These are phyloP conservation scores for Phytophthora quininea DNA, from an alignment of 352 stramenopile species.

Conservation along the genomic window DNA sequence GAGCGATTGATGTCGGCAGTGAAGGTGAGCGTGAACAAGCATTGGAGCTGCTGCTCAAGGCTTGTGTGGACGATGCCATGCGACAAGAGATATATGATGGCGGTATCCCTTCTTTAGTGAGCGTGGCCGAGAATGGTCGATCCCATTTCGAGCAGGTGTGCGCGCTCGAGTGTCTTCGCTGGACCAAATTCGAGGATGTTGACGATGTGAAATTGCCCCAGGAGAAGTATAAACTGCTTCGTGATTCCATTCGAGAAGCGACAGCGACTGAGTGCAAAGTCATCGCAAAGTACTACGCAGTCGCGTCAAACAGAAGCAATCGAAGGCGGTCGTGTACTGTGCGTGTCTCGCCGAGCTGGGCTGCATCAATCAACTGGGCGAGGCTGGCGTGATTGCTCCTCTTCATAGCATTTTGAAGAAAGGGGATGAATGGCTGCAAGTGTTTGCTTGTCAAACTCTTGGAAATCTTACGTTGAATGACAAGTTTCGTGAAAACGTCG, in stretches of 20 bases:
- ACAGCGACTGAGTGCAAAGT: not conserved
- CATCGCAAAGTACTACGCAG: not conserved
- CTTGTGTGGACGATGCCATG: not conserved
- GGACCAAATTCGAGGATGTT: not conserved
- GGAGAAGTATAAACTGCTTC: constrained; percentile 6
- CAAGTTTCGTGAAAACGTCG: constrained; percentile 8
- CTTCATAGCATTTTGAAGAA: not conserved
- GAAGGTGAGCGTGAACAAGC: not conserved
- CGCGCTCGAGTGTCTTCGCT: constrained; percentile 1
- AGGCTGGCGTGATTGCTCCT: not conserved
- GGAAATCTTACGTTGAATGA: constrained; percentile 8
- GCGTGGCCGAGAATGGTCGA: not conserved
- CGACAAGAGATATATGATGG: not conserved
- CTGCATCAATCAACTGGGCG: not conserved
- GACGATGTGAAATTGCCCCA: not conserved
- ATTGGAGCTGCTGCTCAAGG: not conserved
- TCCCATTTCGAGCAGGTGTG: constrained; percentile 1
- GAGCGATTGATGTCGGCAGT: not conserved
- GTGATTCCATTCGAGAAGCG: not conserved
- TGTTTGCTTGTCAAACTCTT: constrained; percentile 16
- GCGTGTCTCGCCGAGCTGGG: constrained; percentile 9
- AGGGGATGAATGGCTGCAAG: constrained; percentile 1
- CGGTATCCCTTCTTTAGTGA: not conserved
- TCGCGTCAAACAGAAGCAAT: not conserved
- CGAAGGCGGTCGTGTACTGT: constrained; percentile 3